Conservation (phyloP, 129 eudicot genomes). For the Glebionis coronaria region DNA sequence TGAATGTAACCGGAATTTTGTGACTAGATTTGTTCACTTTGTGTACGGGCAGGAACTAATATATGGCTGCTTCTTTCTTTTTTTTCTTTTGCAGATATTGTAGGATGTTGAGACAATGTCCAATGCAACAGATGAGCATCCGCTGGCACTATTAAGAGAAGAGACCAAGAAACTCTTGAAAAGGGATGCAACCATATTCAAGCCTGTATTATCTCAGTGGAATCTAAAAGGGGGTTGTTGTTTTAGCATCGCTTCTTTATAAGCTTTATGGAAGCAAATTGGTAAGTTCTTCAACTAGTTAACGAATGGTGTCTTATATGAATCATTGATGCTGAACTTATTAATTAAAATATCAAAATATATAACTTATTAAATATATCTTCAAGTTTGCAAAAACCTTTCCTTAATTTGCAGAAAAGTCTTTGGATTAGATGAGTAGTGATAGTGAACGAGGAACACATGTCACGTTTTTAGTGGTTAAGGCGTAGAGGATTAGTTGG, state of each 20-base stretch:
- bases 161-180: slow-evolving; percentile 63
- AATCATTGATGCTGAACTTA: not conserved
- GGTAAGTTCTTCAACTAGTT: slow-evolving; percentile 48
- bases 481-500: too few species aligned
- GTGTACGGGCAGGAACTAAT: not conserved
- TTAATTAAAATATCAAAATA: slow-evolving; percentile 6
- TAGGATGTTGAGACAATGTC: slow-evolving; percentile 75
- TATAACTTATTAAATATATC: slow-evolving; percentile 8
- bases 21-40: slow-evolving; percentile 13
- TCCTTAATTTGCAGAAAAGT: slow-evolving; percentile 34
- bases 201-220: slow-evolving; percentile 83
- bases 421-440: too few species aligned
- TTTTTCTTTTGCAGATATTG: slow-evolving; percentile 44
- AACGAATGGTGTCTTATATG: slow-evolving; percentile 13
- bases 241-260: slow-evolving; percentile 91
- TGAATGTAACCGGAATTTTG: slow-evolving; percentile 43
- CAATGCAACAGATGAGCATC: slow-evolving; percentile 80
- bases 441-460: too few species aligned
- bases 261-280: slow-evolving; percentile 87
- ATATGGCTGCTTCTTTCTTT: not conserved
- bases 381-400: slow-evolving; percentile 72
- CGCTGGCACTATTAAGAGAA: slow-evolving; percentile 78
- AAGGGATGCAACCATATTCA: slow-evolving; percentile 62
- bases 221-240: slow-evolving; percentile 69
- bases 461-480: too few species aligned